Evolutionary conservation across 225 moss, liverwort and hornwort species (phyloP).

Genomic region (Marchantia paleacea): DNA sequence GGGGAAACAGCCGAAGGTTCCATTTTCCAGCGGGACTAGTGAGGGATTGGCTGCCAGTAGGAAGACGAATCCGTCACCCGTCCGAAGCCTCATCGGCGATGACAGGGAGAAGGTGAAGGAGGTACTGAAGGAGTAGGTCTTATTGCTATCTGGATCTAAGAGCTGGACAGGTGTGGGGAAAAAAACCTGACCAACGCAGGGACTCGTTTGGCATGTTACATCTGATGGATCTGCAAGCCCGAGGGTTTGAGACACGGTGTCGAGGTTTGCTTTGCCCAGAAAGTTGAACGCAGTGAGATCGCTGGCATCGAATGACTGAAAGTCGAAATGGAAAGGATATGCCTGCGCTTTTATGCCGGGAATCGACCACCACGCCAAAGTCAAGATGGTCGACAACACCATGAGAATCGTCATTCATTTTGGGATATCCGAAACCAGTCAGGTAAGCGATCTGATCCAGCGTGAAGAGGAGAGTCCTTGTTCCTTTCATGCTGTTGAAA

Average conservation of each 20-base stretch:
- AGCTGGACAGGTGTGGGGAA: not conserved
- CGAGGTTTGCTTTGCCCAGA: slow-evolving; percentile 15
- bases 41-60: slow-evolving; percentile 20
- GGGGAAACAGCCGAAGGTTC: slow-evolving; percentile 3
- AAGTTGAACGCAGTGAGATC: not conserved
- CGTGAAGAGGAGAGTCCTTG: not conserved
- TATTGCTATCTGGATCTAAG: not conserved
- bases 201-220: not conserved
- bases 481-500: slow-evolving; percentile 9
- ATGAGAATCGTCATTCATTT: slow-evolving; percentile 40
- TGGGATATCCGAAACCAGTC: not conserved
- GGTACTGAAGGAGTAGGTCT: slow-evolving; percentile 22
- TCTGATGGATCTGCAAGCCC: not conserved
- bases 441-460: slow-evolving; percentile 7
- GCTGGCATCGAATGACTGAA: not conserved
- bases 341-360: not conserved
- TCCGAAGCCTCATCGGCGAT: not conserved
- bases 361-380: slow-evolving; percentile 9
- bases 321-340: slow-evolving; percentile 10
- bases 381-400: slow-evolving; percentile 27
- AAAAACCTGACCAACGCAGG: slow-evolving; percentile 4
- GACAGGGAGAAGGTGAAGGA: slow-evolving; percentile 25
- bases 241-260: not conserved
- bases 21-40: too few relatives aligned
- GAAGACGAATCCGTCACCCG: slow-evolving; percentile 23